Base-by-base conservation (phyloP, 371 early-diverging fungal species). In the Mucor indicus region DNA sequence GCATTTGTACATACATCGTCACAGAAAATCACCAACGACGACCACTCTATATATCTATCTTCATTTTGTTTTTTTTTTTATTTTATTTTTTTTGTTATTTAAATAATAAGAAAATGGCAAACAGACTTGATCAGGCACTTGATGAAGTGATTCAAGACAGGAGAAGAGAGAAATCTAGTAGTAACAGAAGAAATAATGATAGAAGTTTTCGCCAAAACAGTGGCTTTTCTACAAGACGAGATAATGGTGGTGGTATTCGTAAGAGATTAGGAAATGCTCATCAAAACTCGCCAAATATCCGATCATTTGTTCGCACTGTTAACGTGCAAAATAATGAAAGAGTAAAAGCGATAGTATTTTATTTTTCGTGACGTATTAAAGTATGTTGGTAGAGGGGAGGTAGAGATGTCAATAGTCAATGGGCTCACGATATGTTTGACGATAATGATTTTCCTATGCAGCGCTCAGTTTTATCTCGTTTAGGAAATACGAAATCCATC, bases 131-230 rank as follows among this genome's bases (percentile, higher is more conserved):
- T 50, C 55, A 56, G 43, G 75, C 77, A 35, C 69, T 81, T 30
- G 81, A 77, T 33, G 76, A 81, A 39, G 77, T 72, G 22, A 79
- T 79, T 40, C 67, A 55, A 44, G 61, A 61, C 13, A 55, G 67
- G 36, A 70, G 61, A 61, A 50, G 47, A 23, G 60, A 49, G 48
- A 43, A 45, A 33, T 35, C 41, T 20, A 44, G 30, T 42, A 52
- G 37, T 55, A 29, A 46, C 29, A 57, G 53, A 37, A 61, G 49
- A 4, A 38, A 8, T 25, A 20, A 17, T 25, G 19, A 40, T 24
- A 43, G 21, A 27, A 46, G 43, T n/a, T n/a, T n/a, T n/a, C n/a
- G n/a, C n/a, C n/a, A n/a, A 42, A 17, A 25, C 19, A 40, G 9
- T 12, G 24, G 24, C 4, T 22, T 32, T 43, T 10, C 30, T 29